Conservation (phyloP, 495 filamentous ascomycete species). For the Xylaria palmicola region DNA sequence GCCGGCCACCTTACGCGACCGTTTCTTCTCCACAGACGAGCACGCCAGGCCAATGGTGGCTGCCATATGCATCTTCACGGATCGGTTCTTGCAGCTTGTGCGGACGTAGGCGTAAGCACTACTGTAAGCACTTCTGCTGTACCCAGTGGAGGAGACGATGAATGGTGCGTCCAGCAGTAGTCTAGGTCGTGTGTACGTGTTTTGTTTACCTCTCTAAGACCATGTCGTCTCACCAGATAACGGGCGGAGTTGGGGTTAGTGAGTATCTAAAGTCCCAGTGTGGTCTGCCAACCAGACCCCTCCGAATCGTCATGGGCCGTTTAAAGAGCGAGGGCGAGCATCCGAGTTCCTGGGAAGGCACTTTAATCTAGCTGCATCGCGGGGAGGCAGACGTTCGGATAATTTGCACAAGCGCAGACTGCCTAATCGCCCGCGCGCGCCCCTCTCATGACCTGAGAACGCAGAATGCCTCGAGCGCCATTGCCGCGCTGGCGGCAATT, state of each 20-base stretch:
- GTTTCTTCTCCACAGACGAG: background rate
- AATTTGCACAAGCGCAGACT: background rate
- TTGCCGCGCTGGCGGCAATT: constrained; percentile 12
- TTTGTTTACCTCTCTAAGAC: too few species aligned
- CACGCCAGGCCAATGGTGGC: constrained; percentile 1
- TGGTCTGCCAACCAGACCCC: background rate
- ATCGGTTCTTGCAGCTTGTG: background rate
- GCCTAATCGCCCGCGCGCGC: background rate
- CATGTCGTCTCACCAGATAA: too few species aligned
- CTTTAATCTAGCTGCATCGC: background rate
- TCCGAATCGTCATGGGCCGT: background rate
- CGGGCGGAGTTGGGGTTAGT: too few species aligned
- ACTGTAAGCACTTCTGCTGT: background rate
- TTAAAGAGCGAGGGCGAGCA: too few species aligned
- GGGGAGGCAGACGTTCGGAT: background rate
- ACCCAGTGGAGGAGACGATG: background rate
- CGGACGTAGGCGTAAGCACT: background rate
- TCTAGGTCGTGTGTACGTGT: background rate
- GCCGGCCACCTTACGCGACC: constrained; percentile 9
- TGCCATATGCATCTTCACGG: background rate
- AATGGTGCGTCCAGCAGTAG: background rate
- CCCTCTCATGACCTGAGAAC: background rate
- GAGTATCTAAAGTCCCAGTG: too few species aligned
- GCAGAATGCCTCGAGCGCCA: background rate
- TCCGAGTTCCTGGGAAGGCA: background rate